A percentile compares a stretch with the other conserved stretches of the same genome.
Conservation (phyloP, 2,329 filamentous ascomycete genomes). For the Arthrobotrys megalospora region DNA sequence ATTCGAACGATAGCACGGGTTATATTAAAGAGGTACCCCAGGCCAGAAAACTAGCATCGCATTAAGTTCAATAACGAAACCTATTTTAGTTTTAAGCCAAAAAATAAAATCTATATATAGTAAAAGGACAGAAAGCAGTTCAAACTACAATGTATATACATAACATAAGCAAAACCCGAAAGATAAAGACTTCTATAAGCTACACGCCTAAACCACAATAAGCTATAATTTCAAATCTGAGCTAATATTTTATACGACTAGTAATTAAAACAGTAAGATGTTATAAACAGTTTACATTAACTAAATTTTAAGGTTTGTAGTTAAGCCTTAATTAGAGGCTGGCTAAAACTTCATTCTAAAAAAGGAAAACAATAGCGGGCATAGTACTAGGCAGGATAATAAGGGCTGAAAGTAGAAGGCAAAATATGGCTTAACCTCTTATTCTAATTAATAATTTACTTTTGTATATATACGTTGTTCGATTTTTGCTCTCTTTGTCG, state of each 20-base stretch:
- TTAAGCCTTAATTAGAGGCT: not conserved
- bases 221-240: conserved; percentile 23
- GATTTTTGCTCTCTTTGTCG: no score
- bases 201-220: not conserved
- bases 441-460: no score
- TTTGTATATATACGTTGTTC: no score
- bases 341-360: conserved; percentile 4
- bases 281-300: not conserved
- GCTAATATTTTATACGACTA: conserved; percentile 2
- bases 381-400: not conserved
- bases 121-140: not conserved
- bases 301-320: not conserved
- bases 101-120: conserved; percentile 1
- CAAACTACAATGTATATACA: not conserved
- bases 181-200: not conserved
- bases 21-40: not conserved
- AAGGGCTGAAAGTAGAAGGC: not conserved
- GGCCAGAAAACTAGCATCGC: not conserved
- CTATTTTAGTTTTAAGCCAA: conserved; percentile 1
- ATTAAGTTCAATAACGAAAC: not conserved
- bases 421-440: no score
- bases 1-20: not conserved
- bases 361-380: conserved; percentile 3
- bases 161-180: conserved; percentile 1
- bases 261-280: conserved; percentile 18